These are phyloP conservation scores for Ceratocystis albifundus DNA, from an alignment of 2,329 filamentous ascomycete genomes.

Conservation along the genomic window DNA sequence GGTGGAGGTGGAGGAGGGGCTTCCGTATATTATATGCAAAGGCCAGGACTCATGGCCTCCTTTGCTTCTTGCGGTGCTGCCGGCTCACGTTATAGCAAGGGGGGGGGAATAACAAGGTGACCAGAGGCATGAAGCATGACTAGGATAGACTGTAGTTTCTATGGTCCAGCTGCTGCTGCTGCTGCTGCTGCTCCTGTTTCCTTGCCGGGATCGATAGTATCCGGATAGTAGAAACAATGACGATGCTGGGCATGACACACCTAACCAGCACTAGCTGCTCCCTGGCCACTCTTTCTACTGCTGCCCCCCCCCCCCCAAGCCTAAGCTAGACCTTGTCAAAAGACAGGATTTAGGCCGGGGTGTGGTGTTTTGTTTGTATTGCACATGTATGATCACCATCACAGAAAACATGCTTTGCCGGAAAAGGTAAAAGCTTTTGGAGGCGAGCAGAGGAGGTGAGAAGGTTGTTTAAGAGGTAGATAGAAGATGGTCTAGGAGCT, in stretches of 20 bases:
- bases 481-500: not conserved
- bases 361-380: slow-evolving; percentile 9
- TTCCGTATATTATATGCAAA: slow-evolving; percentile 7
- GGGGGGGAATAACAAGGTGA: not conserved
- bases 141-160: not conserved
- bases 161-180: not conserved
- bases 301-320: not conserved
- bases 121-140: too few relatives aligned
- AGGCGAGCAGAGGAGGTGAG: not conserved
- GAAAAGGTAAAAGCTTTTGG: not conserved
- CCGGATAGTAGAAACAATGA: slow-evolving; percentile 2
- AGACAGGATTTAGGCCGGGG: not conserved
- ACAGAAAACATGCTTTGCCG: not conserved
- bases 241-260: not conserved
- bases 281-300: not conserved
- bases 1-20: not conserved
- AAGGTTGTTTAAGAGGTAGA: not conserved
- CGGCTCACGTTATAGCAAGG: not conserved
- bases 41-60: not conserved
- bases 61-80: not conserved
- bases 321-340: not conserved
- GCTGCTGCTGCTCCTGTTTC: not conserved
- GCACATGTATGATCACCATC: slow-evolving; percentile 20
- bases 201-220: not conserved
- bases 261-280: not conserved